A percentile compares a stretch with the other conserved stretches of the same genome.
These are phyloP conservation scores for Lepiota brunneoincarnata DNA, from an alignment of 768 basidiomycete species.

Conservation along the genomic window DNA sequence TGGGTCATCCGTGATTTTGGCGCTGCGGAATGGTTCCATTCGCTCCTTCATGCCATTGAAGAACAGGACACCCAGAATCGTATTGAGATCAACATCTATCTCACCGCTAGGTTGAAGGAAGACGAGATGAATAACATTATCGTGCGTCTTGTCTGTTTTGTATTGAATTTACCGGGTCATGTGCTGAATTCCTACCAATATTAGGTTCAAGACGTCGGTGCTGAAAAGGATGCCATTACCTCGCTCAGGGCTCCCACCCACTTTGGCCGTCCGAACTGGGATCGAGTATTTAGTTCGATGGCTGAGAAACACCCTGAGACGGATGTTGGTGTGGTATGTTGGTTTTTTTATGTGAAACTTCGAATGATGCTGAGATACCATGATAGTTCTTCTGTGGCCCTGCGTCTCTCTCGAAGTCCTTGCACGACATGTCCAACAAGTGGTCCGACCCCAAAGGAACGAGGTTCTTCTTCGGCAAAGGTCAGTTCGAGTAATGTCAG, in stretches of 20 bases:
- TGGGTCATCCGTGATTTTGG: slow-evolving; percentile 96
- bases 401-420: slow-evolving; percentile 57
- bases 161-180: not conserved
- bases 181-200: slow-evolving; percentile 2
- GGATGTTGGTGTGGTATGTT: slow-evolving; percentile 80
- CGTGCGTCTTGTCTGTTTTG: slow-evolving; percentile 34
- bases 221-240: slow-evolving; percentile 90
- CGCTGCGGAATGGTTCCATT: slow-evolving; percentile 92
- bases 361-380: not conserved
- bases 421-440: slow-evolving; percentile 83
- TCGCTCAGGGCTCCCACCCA: slow-evolving; percentile 88
- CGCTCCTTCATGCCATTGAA: slow-evolving; percentile 88
- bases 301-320: slow-evolving; percentile 83
- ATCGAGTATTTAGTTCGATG: slow-evolving; percentile 69
- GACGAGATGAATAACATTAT: slow-evolving; percentile 95
- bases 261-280: slow-evolving; percentile 89
- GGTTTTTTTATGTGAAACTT: not conserved
- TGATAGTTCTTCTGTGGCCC: slow-evolving; percentile 86
- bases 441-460: slow-evolving; percentile 78
- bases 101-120: slow-evolving; percentile 87
- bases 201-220: slow-evolving; percentile 85
- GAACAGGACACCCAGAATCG: slow-evolving; percentile 83
- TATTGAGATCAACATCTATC: slow-evolving; percentile 93
- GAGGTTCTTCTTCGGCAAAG: slow-evolving; percentile 90
- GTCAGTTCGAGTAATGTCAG: slow-evolving; percentile 35